A percentile compares a stretch with the other conserved stretches of the same genome.
These are phyloP conservation scores for Globisporangium spinosum DNA, from an alignment of 352 stramenopile species.

Conservation along the genomic window DNA sequence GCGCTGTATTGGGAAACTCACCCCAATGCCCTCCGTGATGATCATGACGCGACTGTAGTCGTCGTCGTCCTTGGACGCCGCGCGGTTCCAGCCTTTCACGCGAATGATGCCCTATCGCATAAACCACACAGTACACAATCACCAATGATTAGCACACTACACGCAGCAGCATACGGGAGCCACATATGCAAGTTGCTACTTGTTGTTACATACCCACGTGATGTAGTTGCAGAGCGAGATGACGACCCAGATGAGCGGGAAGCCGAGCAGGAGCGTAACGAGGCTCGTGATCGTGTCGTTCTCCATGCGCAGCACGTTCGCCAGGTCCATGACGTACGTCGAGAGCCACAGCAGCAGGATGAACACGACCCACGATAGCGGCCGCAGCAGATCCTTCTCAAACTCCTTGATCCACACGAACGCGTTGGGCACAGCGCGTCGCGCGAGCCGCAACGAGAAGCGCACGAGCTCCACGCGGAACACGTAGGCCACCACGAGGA, in stretches of 20 bases:
- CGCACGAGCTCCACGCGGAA: conserved; percentile 76
- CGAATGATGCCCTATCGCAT: conserved; percentile 60
- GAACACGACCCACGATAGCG: conserved; percentile 81
- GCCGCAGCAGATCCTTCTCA: conserved; percentile 72
- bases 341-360: conserved; percentile 69
- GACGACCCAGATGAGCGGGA: conserved; percentile 79
- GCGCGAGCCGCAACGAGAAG: conserved; percentile 62
- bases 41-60: conserved; percentile 87
- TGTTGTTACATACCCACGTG: conserved; percentile 41
- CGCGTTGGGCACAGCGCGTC: conserved; percentile 51
- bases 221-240: conserved; percentile 83
- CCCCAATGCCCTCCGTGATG: conserved; percentile 79
- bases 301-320: conserved; percentile 40
- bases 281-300: conserved; percentile 41
- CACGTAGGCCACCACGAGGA: conserved; percentile 63
- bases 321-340: conserved; percentile 63
- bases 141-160: neutral
- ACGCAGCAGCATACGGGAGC: neutral
- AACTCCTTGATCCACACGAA: conserved; percentile 83
- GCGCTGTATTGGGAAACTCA: conserved; percentile 14
- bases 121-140: neutral
- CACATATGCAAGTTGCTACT: neutral
- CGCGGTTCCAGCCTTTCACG: conserved; percentile 74
- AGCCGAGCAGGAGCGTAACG: conserved; percentile 57
- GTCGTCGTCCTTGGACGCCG: conserved; percentile 68